Conservation (phyloP, 1,139 yeast genomes). For the Ogataea hybrid region DNA sequence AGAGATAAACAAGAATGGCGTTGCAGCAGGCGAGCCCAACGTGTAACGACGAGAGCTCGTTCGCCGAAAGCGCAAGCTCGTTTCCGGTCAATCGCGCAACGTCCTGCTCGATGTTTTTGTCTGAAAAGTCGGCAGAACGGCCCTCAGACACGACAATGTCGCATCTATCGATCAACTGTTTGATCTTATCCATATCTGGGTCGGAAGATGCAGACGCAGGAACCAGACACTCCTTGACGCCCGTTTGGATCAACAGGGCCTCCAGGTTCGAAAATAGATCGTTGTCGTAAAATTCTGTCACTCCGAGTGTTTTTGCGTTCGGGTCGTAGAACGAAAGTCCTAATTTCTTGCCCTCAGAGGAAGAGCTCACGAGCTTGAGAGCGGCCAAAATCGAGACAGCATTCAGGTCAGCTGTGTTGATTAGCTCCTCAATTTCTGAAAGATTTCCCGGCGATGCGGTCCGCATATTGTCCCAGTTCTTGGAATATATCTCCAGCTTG, state of each 20-base stretch:
- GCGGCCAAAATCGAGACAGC: constrained; percentile 74
- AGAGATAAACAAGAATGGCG: constrained; percentile 65
- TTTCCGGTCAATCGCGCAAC: constrained; percentile 59
- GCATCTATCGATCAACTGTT: constrained; percentile 69
- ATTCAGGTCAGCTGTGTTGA: constrained; percentile 47
- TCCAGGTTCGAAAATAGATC: constrained; percentile 86
- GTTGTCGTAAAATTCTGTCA: constrained; percentile 81
- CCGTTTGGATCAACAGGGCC: constrained; percentile 79
- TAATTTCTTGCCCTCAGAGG: constrained; percentile 49
- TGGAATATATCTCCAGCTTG: constrained; percentile 74
- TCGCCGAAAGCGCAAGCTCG: constrained; percentile 59
- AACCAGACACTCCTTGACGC: constrained; percentile 79
- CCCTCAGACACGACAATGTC: constrained; percentile 67
- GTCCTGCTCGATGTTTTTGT: constrained; percentile 71
- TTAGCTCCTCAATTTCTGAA: constrained; percentile 73
- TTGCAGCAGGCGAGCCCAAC: constrained; percentile 51
- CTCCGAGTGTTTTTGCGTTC: constrained; percentile 60
- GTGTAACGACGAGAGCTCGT: constrained; percentile 40
- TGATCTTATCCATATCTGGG: constrained; percentile 44
- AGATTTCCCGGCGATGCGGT: constrained; percentile 91
- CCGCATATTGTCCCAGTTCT: constrained; percentile 55
- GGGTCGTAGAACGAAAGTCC: constrained; percentile 86
- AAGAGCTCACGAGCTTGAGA: constrained; percentile 48
- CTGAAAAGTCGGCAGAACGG: constrained; percentile 54
- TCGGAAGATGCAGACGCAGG: constrained; percentile 46